phyloP scores from a whole-genome alignment of 139 green algal species.

The Bryopsis sp. region DNA sequence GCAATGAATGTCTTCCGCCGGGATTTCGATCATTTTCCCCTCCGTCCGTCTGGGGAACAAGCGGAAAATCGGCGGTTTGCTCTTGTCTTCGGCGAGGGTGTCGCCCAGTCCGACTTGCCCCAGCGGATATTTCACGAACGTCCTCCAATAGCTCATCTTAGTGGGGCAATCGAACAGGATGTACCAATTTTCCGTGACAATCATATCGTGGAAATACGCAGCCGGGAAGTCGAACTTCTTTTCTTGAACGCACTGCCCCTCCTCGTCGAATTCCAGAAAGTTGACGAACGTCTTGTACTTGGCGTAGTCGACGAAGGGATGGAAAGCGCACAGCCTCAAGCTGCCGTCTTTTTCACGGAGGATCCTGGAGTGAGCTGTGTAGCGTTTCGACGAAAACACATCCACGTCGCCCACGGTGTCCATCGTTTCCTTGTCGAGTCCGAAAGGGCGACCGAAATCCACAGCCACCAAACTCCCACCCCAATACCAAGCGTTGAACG shows the following conservation, averaged over 20 bases:
- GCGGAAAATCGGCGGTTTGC: constrained; percentile 23
- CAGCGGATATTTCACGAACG: constrained; percentile 27
- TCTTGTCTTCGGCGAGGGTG: constrained; percentile 26
- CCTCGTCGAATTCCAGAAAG: constrained; percentile 30
- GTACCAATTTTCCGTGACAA: constrained; percentile 36
- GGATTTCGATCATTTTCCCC: constrained; percentile 19
- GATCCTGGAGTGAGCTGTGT: constrained; percentile 6
- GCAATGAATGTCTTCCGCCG: constrained; percentile 26
- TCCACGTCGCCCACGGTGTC: constrained; percentile 21
- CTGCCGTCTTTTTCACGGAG: constrained; percentile 3
- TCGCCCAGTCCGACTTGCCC: constrained; percentile 22
- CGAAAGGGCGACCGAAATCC: constrained; percentile 27
- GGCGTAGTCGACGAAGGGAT: constrained; percentile 1
- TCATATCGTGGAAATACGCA: constrained; percentile 33
- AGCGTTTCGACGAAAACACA: constrained; percentile 4
- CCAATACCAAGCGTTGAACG: constrained; percentile 33
- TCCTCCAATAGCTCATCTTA: constrained; percentile 26
- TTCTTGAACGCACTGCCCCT: constrained; percentile 20
- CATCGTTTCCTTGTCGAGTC: constrained; percentile 21
- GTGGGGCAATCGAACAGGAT: constrained; percentile 35
- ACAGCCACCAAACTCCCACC: constrained; percentile 27
- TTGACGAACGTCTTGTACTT: constrained; percentile 18
- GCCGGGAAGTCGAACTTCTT: constrained; percentile 23
- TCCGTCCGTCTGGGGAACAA: constrained; percentile 24
- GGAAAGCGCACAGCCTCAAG: not conserved